Evolutionary conservation across 2,329 filamentous ascomycete genomes (phyloP).

Genomic region (Penicillium sp.): DNA sequence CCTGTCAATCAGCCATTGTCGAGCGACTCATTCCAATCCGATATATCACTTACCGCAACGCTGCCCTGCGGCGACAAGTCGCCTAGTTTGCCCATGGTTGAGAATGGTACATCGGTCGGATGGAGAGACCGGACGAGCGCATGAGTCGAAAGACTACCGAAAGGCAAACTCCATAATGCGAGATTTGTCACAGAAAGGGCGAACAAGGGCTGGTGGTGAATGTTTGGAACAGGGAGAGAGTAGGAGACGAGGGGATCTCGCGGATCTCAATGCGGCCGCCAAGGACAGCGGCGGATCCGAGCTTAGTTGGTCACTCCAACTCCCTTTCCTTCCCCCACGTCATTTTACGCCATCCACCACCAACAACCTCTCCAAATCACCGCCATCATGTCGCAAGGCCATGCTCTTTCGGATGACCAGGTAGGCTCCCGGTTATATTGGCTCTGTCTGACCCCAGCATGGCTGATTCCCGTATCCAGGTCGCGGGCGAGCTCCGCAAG

Average conservation of each 20-base stretch:
- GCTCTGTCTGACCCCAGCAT: constrained; percentile 1
- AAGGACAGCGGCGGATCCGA: constrained; percentile 16
- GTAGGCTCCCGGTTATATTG: constrained; percentile 46
- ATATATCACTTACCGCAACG: constrained; percentile 57
- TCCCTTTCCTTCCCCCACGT: constrained; percentile 19
- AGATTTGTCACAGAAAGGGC: constrained; percentile 1
- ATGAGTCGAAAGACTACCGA: constrained; percentile 14
- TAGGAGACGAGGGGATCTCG: constrained; percentile 9
- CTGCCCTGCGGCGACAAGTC: constrained; percentile 71
- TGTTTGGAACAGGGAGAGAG: constrained; percentile 6
- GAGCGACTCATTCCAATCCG: background rate
- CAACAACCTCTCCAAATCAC: constrained; percentile 16
- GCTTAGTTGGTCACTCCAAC: constrained; percentile 21
- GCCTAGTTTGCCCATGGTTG: constrained; percentile 63
- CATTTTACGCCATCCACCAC: constrained; percentile 14
- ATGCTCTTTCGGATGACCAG: constrained; percentile 97
- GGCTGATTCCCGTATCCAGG: constrained; percentile 48
- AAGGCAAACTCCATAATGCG: constrained; percentile 16
- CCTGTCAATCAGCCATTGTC: constrained; percentile 14
- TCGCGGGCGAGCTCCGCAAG: constrained; percentile 97
- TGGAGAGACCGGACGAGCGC: constrained; percentile 22
- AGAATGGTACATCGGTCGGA: constrained; percentile 35
- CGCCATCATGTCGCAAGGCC: constrained; percentile 77
- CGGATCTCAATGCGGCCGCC: constrained; percentile 20
- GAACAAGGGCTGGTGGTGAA: constrained; percentile 4